A percentile compares a stretch with the other conserved stretches of the same genome.
Conservation (phyloP, 129 eudicot genomes). For the Helichrysum umbraculigerum region DNA sequence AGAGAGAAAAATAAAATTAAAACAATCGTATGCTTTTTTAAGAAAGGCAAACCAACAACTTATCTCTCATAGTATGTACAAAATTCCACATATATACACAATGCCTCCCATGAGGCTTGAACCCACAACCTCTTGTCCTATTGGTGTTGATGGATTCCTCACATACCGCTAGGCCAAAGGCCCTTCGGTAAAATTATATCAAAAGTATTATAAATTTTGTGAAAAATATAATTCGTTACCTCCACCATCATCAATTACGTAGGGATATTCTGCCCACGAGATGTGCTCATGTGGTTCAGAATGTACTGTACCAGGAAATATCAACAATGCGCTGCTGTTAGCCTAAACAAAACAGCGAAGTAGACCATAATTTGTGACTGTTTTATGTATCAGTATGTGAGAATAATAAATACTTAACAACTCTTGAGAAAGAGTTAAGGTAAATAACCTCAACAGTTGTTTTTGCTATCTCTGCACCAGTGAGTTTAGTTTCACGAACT, state of each 20-base stretch:
- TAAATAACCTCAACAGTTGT: constrained; percentile 66
- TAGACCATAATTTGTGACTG: background rate
- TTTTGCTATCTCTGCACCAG: constrained; percentile 73
- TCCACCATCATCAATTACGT: constrained; percentile 70
- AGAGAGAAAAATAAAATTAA: background rate
- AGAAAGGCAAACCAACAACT: background rate
- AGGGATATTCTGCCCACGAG: constrained; percentile 72
- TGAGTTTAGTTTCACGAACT: constrained; percentile 50
- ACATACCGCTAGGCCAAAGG: too few species aligned
- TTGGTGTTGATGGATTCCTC: too few species aligned
- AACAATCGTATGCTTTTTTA: background rate
- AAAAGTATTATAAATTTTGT: background rate
- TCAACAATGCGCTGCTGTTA: constrained; percentile 53
- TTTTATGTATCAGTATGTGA: background rate
- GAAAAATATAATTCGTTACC: constrained; percentile 32
- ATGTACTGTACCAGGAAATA: constrained; percentile 66
- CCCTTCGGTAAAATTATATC: too few species aligned
- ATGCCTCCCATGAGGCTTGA: too few species aligned
- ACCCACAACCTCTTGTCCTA: background rate
- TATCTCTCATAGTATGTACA: background rate
- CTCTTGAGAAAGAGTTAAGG: background rate
- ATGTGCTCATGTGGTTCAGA: constrained; percentile 76
- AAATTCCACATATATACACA: too few species aligned
- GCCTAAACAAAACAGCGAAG: constrained; percentile 45
- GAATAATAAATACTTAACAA: background rate